These are phyloP conservation scores for Nakazawaea pomicola DNA, from an alignment of 805 yeast genomes.

Conservation along the genomic window DNA sequence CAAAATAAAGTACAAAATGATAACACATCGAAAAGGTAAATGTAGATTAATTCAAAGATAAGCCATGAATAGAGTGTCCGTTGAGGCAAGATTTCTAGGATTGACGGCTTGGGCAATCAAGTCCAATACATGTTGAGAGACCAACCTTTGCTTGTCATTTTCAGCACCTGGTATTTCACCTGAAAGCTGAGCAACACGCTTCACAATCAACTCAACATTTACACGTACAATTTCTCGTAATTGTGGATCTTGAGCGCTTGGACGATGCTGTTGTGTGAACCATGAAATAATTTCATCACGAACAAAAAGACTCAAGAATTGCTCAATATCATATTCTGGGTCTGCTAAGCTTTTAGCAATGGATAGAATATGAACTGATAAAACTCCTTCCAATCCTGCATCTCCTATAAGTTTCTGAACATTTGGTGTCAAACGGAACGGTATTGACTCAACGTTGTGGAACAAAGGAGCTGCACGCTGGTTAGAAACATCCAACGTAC, in stretches of 20 bases:
- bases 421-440: constrained; percentile 94
- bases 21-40: background rate
- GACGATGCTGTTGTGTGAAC: constrained; percentile 85
- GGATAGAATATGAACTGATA: constrained; percentile 76
- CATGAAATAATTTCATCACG: constrained; percentile 94
- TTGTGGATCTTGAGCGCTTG: constrained; percentile 79
- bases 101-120: constrained; percentile 92
- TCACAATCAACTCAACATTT: constrained; percentile 80
- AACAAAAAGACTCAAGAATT: constrained; percentile 87
- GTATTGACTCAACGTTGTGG: constrained; percentile 88
- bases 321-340: constrained; percentile 89
- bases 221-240: constrained; percentile 80
- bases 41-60: constrained; percentile 53
- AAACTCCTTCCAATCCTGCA: constrained; percentile 86
- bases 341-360: constrained; percentile 87
- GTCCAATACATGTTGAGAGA: constrained; percentile 87
- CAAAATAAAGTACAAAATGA: constrained; percentile 1
- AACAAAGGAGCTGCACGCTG: constrained; percentile 74
- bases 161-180: constrained; percentile 39
- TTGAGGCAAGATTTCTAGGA: constrained; percentile 86
- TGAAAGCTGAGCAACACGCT: constrained; percentile 65
- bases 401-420: constrained; percentile 92
- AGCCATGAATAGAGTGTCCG: constrained; percentile 95
- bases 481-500: constrained; percentile 41
- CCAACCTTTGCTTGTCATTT: constrained; percentile 58